Percentiles rank a stretch among this genome's conserved stretches.
Evolutionary conservation across 1,139 yeast genomes (phyloP).

Genomic region (Pichia inconspicua): DNA sequence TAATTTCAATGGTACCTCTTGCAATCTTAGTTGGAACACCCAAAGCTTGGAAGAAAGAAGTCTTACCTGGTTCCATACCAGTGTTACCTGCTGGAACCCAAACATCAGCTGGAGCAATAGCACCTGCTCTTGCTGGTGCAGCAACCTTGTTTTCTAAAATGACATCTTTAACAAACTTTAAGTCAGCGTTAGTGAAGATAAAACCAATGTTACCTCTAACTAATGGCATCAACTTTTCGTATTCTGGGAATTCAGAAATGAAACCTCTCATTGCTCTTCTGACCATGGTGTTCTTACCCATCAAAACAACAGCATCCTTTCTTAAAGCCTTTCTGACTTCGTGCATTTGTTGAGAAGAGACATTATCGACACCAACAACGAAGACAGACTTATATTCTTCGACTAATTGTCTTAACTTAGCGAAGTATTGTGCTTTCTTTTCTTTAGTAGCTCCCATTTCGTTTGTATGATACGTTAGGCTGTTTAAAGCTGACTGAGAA

Average conservation of each 20-base stretch:
- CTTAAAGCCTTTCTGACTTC: constrained; percentile 97
- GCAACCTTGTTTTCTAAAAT: constrained; percentile 91
- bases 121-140: constrained; percentile 99
- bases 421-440: constrained; percentile 91
- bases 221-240: constrained; percentile 89
- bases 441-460: constrained; percentile 99
- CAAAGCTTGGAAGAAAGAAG: constrained; percentile 99
- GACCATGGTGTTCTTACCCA: constrained; percentile 99
- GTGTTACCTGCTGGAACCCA: constrained; percentile 99
- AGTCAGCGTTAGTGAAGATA: constrained; percentile 96
- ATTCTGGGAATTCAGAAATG: constrained; percentile 90
- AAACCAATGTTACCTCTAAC: constrained; percentile 98
- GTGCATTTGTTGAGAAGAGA: constrained; percentile 99
- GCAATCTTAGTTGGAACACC: constrained; percentile 99
- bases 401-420: constrained; percentile 89
- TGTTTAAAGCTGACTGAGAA: constrained; percentile 61
- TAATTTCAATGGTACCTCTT: constrained; percentile 99
- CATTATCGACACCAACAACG: constrained; percentile 99
- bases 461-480: constrained; percentile 83
- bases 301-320: constrained; percentile 87
- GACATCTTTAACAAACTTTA: constrained; percentile 84
- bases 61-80: constrained; percentile 99
- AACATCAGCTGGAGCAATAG: constrained; percentile 95
- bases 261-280: constrained; percentile 99
- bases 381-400: constrained; percentile 97